Conservation (phyloP, 1,284 basidiomycete species). For the Marasmius sp. region DNA sequence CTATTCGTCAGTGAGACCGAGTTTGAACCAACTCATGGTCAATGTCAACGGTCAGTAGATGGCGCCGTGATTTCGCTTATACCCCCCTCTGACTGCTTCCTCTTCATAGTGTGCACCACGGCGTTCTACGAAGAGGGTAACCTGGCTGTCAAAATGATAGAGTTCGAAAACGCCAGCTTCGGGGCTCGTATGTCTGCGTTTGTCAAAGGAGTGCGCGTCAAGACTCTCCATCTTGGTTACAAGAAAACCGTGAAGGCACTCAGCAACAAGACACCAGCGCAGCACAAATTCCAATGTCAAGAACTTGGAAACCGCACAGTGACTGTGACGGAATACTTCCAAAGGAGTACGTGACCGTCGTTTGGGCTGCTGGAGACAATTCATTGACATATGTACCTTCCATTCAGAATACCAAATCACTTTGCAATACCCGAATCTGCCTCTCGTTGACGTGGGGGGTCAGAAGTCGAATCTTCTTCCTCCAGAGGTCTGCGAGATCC, state of each 20-base stretch:
- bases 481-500: slow-evolving; percentile 68
- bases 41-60: slow-evolving; percentile 60
- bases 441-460: slow-evolving; percentile 63
- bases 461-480: slow-evolving; percentile 57
- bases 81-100: slow-evolving; percentile 1
- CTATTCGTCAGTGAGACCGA: slow-evolving; percentile 72
- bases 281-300: slow-evolving; percentile 54
- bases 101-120: slow-evolving; percentile 59
- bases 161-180: slow-evolving; percentile 51
- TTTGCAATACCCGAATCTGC: slow-evolving; percentile 50
- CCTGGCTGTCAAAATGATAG: slow-evolving; percentile 54
- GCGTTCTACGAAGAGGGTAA: slow-evolving; percentile 72
- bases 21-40: slow-evolving; percentile 73
- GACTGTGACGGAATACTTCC: slow-evolving; percentile 66
- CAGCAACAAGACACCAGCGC: slow-evolving; percentile 43
- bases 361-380: too few relatives aligned
- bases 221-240: slow-evolving; percentile 56
- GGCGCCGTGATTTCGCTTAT: neutral
- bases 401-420: slow-evolving; percentile 56
- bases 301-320: slow-evolving; percentile 44
- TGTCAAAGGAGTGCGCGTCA: slow-evolving; percentile 58
- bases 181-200: slow-evolving; percentile 53
- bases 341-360: slow-evolving; percentile 43
- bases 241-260: slow-evolving; percentile 60
- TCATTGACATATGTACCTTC: neutral